Evolutionary conservation across 768 basidiomycete species (phyloP).

Genomic region (Boletales sp.): DNA sequence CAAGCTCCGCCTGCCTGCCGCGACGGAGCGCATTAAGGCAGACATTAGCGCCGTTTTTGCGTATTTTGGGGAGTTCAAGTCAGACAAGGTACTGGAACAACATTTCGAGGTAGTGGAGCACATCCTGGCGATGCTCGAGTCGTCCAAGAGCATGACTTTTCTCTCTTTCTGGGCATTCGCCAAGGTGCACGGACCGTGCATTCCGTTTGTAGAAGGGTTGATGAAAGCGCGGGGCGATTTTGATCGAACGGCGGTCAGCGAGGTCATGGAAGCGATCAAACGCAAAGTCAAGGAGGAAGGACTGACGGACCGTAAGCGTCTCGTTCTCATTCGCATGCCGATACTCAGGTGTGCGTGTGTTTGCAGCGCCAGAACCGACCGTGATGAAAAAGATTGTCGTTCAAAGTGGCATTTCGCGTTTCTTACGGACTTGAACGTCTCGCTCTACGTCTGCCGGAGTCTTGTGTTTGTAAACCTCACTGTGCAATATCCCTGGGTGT

Average conservation of each 20-base stretch:
- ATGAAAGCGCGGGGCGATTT: constrained; percentile 89
- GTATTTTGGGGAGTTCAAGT: constrained; percentile 80
- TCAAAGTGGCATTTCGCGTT: constrained; percentile 70
- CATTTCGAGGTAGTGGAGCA: constrained; percentile 86
- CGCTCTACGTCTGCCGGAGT: too few species aligned
- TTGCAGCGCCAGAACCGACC: constrained; percentile 71
- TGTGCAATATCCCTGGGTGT: too few species aligned
- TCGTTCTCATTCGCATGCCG: not conserved
- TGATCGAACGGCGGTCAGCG: constrained; percentile 80
- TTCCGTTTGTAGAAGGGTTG: constrained; percentile 85
- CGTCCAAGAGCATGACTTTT: constrained; percentile 86
- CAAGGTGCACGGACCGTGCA: constrained; percentile 88
- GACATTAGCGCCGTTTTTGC: constrained; percentile 76
- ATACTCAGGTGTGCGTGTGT: constrained; percentile 2
- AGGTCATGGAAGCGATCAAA: constrained; percentile 92
- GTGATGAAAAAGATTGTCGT: constrained; percentile 89
- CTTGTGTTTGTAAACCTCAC: too few species aligned
- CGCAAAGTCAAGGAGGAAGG: constrained; percentile 91
- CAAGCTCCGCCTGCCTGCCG: constrained; percentile 84
- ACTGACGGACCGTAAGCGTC: constrained; percentile 69
- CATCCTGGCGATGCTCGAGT: constrained; percentile 76
- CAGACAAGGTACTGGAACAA: constrained; percentile 72
- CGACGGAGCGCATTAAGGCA: constrained; percentile 76
- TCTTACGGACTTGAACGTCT: constrained; percentile 47
- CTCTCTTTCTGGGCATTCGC: constrained; percentile 94